phyloP scores from a whole-genome alignment of 2,329 filamentous ascomycete genomes.

The Aspergillus sp. region DNA sequence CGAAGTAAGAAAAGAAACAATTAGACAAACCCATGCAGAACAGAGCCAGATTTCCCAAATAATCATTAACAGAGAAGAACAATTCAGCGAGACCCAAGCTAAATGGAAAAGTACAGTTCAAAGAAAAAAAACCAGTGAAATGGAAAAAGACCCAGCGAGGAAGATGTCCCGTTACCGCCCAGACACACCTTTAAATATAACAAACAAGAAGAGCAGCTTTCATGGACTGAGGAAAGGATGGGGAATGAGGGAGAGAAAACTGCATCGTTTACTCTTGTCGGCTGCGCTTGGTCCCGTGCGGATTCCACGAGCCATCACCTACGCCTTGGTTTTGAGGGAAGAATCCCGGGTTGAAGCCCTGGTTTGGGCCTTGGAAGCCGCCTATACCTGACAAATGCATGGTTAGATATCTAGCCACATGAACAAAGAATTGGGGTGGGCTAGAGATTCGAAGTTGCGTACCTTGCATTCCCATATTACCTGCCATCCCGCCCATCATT shows the following conservation, averaged over 20 bases:
- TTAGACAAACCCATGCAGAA: conserved; percentile 2
- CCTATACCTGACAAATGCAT: conserved; percentile 38
- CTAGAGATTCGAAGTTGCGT: conserved; percentile 21
- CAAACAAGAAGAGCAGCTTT: conserved; percentile 5
- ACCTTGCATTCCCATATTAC: conserved; percentile 52
- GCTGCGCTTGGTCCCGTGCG: conserved; percentile 76
- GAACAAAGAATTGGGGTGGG: background rate
- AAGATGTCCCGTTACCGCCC: conserved; percentile 9
- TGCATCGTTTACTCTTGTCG: conserved; percentile 60
- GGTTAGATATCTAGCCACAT: conserved; percentile 13
- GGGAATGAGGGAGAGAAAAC: background rate
- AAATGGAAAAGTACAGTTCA: conserved; percentile 1
- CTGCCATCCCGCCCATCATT: conserved; percentile 53
- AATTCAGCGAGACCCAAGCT: conserved; percentile 5
- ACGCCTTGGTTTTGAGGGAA: conserved; percentile 57
- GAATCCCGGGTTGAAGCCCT: conserved; percentile 72
- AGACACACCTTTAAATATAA: conserved; percentile 8
- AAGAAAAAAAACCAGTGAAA: conserved; percentile 11
- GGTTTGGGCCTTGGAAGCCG: conserved; percentile 68
- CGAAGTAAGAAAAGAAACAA: conserved; percentile 12
- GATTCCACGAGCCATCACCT: conserved; percentile 70
- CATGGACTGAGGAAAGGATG: background rate
- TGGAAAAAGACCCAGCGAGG: conserved; percentile 14
- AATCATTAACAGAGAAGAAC: conserved; percentile 15
- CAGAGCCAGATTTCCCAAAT: conserved; percentile 19